Base-by-base conservation (phyloP, 768 basidiomycete species). In the Russula sp. region DNA sequence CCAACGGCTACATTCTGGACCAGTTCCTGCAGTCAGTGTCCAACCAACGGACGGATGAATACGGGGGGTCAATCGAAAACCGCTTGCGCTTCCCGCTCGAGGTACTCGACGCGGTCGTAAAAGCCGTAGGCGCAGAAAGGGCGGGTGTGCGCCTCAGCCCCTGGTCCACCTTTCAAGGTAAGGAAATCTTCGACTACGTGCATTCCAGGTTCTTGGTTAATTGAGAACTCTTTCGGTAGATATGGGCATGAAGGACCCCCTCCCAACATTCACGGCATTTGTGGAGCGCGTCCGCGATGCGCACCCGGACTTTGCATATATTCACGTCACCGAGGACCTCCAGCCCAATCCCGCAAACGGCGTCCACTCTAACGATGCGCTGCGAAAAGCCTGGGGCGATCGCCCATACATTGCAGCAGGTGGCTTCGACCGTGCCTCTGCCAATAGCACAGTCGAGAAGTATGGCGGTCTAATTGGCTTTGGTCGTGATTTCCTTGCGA, bases 21-120 rank as follows among this genome's bases (percentile, higher is more conserved):
- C 75, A 78, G 63, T 77, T 78, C 69, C 48, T 73, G 13, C 73
- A 76, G 61, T 47, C 65, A 35, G 62, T 61, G 18, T 60, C 69
- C 32, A 78, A 79, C 69, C 65, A 74, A 46, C 73, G 77, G 25
- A 76, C 72, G 29, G 78, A 80, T 69, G 70, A 72, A 56, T 82
- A 77, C 69, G 79, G 80, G 6, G 79, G 80, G 2, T 73, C 72
- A 10, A 61, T 79, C 55, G 75, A 78, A 67, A 78, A 78, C 69
- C 70, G 80, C 10, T 64, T 70, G 2, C 70, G 76, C 6, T 79
- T 81, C 70, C 63, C 70, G 2, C 69, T 76, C 18, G 73, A 76
- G 61, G 73, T 76, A 46, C 63, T 75, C 42, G 66, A 73, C 18
- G 75, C 75, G 7, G 71, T 78, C 36, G 56, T 63, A 22, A 60